Evolutionary conservation across 2,329 filamentous ascomycete genomes (phyloP), one percentile per base, ranked within the genome.

Genomic region (Cladosporium oxysporum): DNA sequence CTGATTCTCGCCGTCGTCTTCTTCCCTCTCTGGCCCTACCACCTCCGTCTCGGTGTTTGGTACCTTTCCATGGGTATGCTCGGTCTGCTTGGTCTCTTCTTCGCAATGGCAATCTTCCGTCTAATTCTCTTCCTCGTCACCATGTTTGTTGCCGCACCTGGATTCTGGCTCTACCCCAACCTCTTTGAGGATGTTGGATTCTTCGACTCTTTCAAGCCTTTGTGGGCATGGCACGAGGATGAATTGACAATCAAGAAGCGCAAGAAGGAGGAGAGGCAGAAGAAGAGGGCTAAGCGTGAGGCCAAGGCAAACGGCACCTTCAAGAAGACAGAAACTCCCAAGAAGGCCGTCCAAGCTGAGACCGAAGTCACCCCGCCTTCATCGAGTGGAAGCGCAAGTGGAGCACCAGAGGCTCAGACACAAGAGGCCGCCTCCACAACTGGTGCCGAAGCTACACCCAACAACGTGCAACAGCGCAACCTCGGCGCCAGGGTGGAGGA

Each of bases 111-210:
- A 6, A 96, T 99, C 75, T 93, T 99, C 86, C 89, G 95, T 67
- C 85, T 98, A 65, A 96, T 99, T 68, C 84, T 99, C 31, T 99
- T 99, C 83, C 90, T 92, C 76, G 81, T 96, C 77, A 98, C 95
- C 26, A 93, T 96, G 80, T 96, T 98, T 76, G 84, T 85, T 18
- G 84, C 88, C 0, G 83, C 93, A 3, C 95, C 95, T 2, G 95
- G 95, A 73, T 84, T 99, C n/a, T 99, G 95, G 95, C 85, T 99
- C 53, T 99, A 94, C 81, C 95, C 95, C 58, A 99, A 99, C 76
- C 82, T 99, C 23, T 99, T 97, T 83, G 95, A 99, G 78, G 95
- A 99, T 76, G 95, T 99, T 31, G 96, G 94, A 8, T 98, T 99
- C 82, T 90, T 99, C 79, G 95, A 99, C 77, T 96, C 91, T 75